A percentile compares a stretch with the other conserved stretches of the same genome.
Evolutionary conservation across 331 rosid species (phyloP).

Genomic region (Stylosanthes scabra): DNA sequence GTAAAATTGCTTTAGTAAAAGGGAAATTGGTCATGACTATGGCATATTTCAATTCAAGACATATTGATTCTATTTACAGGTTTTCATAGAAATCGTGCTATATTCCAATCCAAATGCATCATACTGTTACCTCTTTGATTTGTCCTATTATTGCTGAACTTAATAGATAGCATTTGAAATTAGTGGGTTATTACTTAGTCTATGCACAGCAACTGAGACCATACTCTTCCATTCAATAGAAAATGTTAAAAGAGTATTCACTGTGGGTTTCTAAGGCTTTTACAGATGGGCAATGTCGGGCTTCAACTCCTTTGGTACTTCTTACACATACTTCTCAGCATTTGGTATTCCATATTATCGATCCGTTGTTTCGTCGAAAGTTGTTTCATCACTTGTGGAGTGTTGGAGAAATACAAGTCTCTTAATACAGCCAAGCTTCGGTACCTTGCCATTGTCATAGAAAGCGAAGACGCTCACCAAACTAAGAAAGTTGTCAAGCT

Average conservation of each 20-base stretch:
- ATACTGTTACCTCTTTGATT: background rate
- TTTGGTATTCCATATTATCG: slow-evolving; percentile 51
- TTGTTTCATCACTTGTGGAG: slow-evolving; percentile 67
- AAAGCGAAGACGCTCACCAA: slow-evolving; percentile 80
- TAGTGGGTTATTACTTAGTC: background rate
- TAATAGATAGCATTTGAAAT: background rate
- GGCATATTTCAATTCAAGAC: background rate
- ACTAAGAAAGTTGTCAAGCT: slow-evolving; percentile 67
- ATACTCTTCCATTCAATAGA: slow-evolving; percentile 8
- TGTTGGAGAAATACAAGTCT: slow-evolving; percentile 59
- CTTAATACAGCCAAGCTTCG: slow-evolving; percentile 48
- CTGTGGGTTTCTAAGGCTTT: slow-evolving; percentile 46
- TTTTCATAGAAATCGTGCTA: background rate
- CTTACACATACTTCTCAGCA: slow-evolving; percentile 58
- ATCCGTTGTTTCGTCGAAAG: slow-evolving; percentile 56
- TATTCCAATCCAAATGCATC: slow-evolving; percentile 7
- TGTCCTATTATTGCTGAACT: slow-evolving; percentile 20
- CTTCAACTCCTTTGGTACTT: slow-evolving; percentile 67
- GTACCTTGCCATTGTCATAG: slow-evolving; percentile 81
- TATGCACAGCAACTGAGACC: slow-evolving; percentile 1
- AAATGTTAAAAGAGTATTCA: slow-evolving; percentile 40
- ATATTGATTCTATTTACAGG: background rate
- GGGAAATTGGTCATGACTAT: background rate
- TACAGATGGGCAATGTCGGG: slow-evolving; percentile 68
- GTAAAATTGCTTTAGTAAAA: background rate